Evolutionary conservation across 1,284 basidiomycete genomes (phyloP).

Genomic region (Cryptococcus neoformans): DNA sequence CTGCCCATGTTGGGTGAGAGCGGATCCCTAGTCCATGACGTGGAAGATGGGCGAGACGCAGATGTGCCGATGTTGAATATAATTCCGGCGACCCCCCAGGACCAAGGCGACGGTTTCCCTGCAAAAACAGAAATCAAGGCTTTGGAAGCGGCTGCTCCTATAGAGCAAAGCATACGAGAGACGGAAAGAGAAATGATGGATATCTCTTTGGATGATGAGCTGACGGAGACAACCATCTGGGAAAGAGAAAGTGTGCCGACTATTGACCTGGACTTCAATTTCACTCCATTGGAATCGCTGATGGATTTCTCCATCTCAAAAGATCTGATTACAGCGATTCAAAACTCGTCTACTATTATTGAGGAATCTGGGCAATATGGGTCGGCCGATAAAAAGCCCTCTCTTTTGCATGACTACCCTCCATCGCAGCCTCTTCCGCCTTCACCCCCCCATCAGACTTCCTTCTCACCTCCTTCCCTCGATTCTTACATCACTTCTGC

Average conservation of each 20-base stretch:
- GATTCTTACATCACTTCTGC: conserved; percentile 25
- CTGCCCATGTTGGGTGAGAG: conserved; percentile 6
- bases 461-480: conserved; percentile 39
- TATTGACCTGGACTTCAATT: conserved; percentile 32
- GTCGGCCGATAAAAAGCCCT: not conserved
- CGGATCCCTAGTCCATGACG: not conserved
- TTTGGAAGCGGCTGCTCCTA: conserved; percentile 17
- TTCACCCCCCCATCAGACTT: conserved; percentile 35
- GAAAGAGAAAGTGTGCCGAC: conserved; percentile 14
- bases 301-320: not conserved
- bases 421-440: conserved; percentile 29
- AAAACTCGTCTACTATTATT: not conserved
- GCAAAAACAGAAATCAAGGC: not conserved
- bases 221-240: not conserved
- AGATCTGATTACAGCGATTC: not conserved
- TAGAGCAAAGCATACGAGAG: conserved; percentile 10
- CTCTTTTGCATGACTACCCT: conserved; percentile 8
- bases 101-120: conserved; percentile 27
- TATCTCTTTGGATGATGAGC: conserved; percentile 12
- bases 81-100: conserved; percentile 45
- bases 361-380: not conserved
- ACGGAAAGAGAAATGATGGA: conserved; percentile 22
- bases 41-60: conserved; percentile 1
- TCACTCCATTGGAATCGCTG: conserved; percentile 29
- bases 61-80: conserved; percentile 42